Evolutionary conservation across 306 rosid species (phyloP), one percentile per base, ranked within the genome.

Genomic region (Parietaria judaica): DNA sequence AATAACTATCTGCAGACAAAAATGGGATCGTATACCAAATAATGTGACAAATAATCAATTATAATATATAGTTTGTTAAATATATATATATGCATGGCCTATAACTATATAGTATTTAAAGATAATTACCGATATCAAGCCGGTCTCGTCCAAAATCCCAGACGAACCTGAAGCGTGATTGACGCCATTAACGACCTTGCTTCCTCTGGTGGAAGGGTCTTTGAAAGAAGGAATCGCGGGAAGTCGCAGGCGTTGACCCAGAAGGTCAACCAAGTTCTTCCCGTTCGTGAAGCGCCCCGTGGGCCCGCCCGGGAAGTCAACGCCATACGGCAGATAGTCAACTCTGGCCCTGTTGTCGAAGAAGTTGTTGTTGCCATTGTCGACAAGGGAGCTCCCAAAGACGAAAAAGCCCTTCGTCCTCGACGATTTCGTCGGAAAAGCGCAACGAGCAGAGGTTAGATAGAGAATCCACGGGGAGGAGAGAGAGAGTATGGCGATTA

Each of bases 371-470:
- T 80, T 80, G 35, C 84, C 84, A 72, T 72, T 80, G 65, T 80
- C 84, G 39, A 80, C 79, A 36, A 80, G 56, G 17, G 84, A 80
- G 70, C 84, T 80, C 65, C 84, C 84, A 54, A 80, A 80, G 52
- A 80, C 78, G 60, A 80, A 76, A 78, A 80, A 58, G 4, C 84
- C 84, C 36, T 69, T 66, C 31, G 56, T 66, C 57, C 43, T 53
- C 3, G 13, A 23, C 31, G 2, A 3, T 11, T 8, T 43, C 36
- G 31, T 8, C 9, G 51, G 52, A 60, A 60, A 44, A 15, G 64
- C 12, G 45, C 64, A 44, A 6, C 16, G 43, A 36, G 64, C 46
- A 3, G 7, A 9, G 15, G 36, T 3, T 43, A 10, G 52, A 11
- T 51, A 9, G 10, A 11, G 3, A 16, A 0, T n/a, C 43, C 51